These are phyloP conservation scores for Pichia nakasei DNA, from an alignment of 805 yeast genomes.

Conservation along the genomic window DNA sequence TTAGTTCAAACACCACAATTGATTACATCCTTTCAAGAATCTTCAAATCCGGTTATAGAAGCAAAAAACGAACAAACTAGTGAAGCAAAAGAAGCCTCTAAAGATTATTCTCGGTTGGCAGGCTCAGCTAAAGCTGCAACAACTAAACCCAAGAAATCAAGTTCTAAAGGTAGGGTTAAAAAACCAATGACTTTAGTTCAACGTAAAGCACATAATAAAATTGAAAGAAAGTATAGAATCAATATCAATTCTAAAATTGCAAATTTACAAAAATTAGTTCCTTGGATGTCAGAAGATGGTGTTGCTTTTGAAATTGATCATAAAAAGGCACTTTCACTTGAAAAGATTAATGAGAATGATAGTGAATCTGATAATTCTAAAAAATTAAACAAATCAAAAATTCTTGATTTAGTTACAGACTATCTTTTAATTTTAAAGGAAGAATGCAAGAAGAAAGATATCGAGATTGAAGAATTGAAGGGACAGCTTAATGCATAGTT, in stretches of 20 bases:
- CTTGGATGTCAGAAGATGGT: conserved; percentile 55
- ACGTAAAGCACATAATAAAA: conserved; percentile 64
- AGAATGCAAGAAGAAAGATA: conserved; percentile 30
- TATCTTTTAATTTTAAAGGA: conserved; percentile 47
- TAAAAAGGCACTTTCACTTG: not conserved
- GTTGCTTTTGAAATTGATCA: conserved; percentile 54
- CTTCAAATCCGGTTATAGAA: not conserved
- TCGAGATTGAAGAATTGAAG: conserved; percentile 3
- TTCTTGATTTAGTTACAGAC: conserved; percentile 58
- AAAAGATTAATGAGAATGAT: not conserved
- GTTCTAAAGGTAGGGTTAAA: conserved; percentile 12
- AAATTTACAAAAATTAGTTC: conserved; percentile 55
- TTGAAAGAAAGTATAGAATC: conserved; percentile 62
- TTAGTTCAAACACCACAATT: not conserved
- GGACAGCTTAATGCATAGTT: not conserved
- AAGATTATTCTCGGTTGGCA: too few relatives aligned
- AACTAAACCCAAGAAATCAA: not conserved
- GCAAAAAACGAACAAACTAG: not conserved
- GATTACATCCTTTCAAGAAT: not conserved
- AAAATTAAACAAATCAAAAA: conserved; percentile 55
- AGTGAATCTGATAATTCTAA: conserved; percentile 18
- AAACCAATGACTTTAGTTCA: conserved; percentile 32
- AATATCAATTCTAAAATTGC: conserved; percentile 68
- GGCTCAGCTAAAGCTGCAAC: not conserved
- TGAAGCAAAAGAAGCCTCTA: not conserved